Conservation (phyloP, 768 basidiomycete species). For the Trametopsis cervina region DNA sequence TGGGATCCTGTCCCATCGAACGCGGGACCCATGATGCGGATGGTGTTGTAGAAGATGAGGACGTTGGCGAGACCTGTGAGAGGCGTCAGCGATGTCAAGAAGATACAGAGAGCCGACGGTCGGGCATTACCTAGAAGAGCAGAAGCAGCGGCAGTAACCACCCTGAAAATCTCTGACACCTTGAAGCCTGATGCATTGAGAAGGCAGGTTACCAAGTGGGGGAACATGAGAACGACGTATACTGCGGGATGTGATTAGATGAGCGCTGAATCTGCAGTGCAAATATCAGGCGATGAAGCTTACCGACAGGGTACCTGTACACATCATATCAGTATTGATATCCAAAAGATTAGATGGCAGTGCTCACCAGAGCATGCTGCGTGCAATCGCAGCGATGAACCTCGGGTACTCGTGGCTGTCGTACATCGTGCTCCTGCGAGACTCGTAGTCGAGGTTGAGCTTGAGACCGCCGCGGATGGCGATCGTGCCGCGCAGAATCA, state of each 20-base stretch:
- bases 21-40: slow-evolving; percentile 51
- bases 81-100: neutral
- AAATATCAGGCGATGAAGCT: slow-evolving; percentile 15
- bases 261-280: neutral
- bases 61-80: slow-evolving; percentile 56
- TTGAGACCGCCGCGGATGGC: slow-evolving; percentile 43
- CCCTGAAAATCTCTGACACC: slow-evolving; percentile 39
- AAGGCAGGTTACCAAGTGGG: slow-evolving; percentile 47
- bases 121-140: slow-evolving; percentile 41
- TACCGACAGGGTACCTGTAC: slow-evolving; percentile 54
- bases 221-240: slow-evolving; percentile 52
- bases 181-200: slow-evolving; percentile 39
- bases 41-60: slow-evolving; percentile 59
- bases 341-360: slow-evolving; percentile 1
- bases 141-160: slow-evolving; percentile 46
- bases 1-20: slow-evolving; percentile 26
- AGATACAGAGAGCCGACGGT: slow-evolving; percentile 4
- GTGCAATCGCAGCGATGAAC: slow-evolving; percentile 55
- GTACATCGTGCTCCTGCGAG: slow-evolving; percentile 32
- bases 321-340: slow-evolving; percentile 2
- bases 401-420: slow-evolving; percentile 44
- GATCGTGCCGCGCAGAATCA: slow-evolving; percentile 53
- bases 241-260: slow-evolving; percentile 29
- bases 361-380: slow-evolving; percentile 65
- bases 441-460: slow-evolving; percentile 40